Evolutionary conservation across 176 grass and related monocot genomes (phyloP).

Genomic region (Canna indica): DNA sequence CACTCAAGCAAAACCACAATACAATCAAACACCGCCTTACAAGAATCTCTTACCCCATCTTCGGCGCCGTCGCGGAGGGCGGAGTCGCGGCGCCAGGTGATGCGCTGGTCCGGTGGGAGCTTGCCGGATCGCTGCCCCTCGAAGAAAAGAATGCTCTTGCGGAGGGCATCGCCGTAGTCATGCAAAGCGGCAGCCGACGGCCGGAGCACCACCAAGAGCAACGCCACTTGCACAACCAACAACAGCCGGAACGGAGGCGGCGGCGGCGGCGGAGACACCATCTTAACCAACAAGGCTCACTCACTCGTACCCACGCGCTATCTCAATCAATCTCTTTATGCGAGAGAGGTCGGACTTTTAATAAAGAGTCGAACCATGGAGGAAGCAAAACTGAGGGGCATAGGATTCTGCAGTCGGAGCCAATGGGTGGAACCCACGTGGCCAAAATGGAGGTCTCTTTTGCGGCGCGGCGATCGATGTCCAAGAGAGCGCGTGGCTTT

Average conservation of each 20-base stretch:
- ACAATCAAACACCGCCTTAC: too few relatives aligned
- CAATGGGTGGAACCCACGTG: neutral
- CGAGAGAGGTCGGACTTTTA: neutral
- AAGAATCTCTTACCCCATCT: conserved; percentile 51
- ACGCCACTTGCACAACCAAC: conserved; percentile 13
- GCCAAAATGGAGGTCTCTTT: neutral
- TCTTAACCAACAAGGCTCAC: neutral
- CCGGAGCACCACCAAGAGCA: neutral
- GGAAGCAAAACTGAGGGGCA: neutral
- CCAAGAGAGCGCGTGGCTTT: neutral
- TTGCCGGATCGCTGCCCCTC: conserved; percentile 82
- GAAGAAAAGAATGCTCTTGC: conserved; percentile 88
- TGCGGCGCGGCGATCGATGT: neutral
- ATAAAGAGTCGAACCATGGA: neutral
- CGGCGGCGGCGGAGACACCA: neutral
- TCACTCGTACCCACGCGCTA: neutral
- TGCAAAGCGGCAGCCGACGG: conserved; percentile 15
- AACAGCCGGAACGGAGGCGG: neutral
- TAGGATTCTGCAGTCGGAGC: neutral
- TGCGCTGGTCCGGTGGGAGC: conserved; percentile 42
- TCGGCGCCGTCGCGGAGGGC: conserved; percentile 59
- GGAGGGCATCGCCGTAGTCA: conserved; percentile 68
- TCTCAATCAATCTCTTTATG: neutral
- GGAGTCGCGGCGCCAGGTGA: conserved; percentile 73
- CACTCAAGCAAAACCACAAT: neutral